Percentiles rank a stretch among this genome's conserved stretches.
phyloP scores from a whole-genome alignment of 345 rosid species.

The Conringia planisiliqua region DNA sequence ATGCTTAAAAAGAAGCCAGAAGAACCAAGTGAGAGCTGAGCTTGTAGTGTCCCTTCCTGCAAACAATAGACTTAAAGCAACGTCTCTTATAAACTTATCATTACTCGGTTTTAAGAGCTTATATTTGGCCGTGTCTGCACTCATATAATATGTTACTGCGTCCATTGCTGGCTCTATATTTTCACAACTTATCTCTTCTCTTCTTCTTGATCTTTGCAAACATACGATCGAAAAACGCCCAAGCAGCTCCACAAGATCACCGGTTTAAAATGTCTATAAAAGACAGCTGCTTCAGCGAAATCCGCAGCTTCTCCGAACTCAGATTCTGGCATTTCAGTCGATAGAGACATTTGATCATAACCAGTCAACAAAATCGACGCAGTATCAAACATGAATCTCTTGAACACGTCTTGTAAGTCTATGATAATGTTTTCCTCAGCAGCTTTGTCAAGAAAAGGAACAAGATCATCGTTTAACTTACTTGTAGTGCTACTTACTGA shows the following conservation, averaged over 20 bases:
- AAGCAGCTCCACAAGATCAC: background rate
- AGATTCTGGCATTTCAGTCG: background rate
- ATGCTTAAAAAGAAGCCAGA: too few relatives aligned
- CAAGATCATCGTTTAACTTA: conserved; percentile 7
- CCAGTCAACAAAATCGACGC: conserved; percentile 11
- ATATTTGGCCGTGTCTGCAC: too few relatives aligned
- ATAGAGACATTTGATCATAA: conserved; percentile 8
- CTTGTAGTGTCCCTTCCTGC: too few relatives aligned
- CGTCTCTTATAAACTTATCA: too few relatives aligned
- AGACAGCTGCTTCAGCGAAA: background rate
- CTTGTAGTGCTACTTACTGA: background rate
- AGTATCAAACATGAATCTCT: conserved; percentile 32
- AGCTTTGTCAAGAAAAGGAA: conserved; percentile 14
- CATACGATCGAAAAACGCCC: background rate
- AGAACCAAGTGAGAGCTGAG: too few relatives aligned
- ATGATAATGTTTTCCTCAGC: background rate
- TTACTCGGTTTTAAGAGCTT: too few relatives aligned
- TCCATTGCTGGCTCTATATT: too few relatives aligned
- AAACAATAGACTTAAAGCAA: too few relatives aligned
- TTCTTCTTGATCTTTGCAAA: background rate
- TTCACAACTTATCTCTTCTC: too few relatives aligned
- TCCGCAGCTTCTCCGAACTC: conserved; percentile 10
- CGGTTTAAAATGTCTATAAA: conserved; percentile 1
- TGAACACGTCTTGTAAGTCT: conserved; percentile 33
- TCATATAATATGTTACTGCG: too few relatives aligned